Conservation (phyloP, 129 eudicot species). For the Escallonia herrerae region DNA sequence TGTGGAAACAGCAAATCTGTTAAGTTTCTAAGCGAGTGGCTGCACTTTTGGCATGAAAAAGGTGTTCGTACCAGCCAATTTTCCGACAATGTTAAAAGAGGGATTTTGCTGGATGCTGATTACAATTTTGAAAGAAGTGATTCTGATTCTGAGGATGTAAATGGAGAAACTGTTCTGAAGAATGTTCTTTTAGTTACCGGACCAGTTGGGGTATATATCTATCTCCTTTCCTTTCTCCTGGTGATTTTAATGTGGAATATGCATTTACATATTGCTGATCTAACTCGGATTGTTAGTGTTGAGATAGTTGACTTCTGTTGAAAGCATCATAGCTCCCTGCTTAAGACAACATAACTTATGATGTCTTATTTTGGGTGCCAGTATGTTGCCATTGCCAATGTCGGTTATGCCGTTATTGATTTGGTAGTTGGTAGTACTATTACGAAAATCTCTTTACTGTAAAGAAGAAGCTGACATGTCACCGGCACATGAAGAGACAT, state of each 20-base stretch:
- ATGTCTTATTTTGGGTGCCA: background rate
- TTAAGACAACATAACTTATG: background rate
- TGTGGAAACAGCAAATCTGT: slow-evolving; percentile 84
- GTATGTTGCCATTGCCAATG: background rate
- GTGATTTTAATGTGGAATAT: slow-evolving; percentile 1
- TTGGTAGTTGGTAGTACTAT: background rate
- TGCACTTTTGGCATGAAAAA: slow-evolving; percentile 64
- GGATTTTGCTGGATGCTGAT: slow-evolving; percentile 28
- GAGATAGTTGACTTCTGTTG: background rate
- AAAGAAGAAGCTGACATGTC: too few species aligned
- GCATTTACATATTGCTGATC: slow-evolving; percentile 4
- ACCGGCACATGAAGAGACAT: too few species aligned
- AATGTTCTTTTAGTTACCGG: slow-evolving; percentile 90
- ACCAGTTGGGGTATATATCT: slow-evolving; percentile 86
- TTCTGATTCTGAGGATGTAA: slow-evolving; percentile 38
- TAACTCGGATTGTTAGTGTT: background rate
- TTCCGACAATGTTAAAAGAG: slow-evolving; percentile 15
- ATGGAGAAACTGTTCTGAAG: slow-evolving; percentile 54
- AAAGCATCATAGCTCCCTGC: background rate
- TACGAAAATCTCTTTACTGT: too few species aligned
- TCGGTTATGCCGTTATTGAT: background rate
- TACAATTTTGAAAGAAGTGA: slow-evolving; percentile 41
- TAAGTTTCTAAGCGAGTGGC: slow-evolving; percentile 70
- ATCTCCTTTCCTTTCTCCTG: background rate
- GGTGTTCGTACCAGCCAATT: slow-evolving; percentile 39